A percentile compares a stretch with the other conserved stretches of the same genome.
Evolutionary conservation across 257 asterid genomes (phyloP).

Genomic region (Eucommia ulmoides): DNA sequence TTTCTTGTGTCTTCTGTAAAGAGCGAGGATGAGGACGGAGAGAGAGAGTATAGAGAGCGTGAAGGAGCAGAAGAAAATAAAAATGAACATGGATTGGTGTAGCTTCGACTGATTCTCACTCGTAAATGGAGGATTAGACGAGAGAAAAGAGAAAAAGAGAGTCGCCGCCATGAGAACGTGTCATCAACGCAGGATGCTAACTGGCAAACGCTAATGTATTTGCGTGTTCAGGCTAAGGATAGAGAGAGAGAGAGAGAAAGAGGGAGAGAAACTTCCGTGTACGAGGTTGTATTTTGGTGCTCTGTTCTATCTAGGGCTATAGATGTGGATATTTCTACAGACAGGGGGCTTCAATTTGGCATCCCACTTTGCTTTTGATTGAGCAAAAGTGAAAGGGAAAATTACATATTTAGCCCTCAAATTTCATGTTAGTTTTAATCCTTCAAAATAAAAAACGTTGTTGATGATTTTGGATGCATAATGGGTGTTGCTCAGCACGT

Average conservation of each 20-base stretch:
- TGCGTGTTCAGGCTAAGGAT: background rate
- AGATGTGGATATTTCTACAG: no score
- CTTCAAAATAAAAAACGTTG: no score
- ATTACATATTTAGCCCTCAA: no score
- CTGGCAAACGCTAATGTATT: no score
- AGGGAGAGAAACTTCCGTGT: background rate
- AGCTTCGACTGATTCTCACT: slow-evolving; percentile 2
- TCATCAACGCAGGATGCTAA: background rate
- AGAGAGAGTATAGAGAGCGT: slow-evolving; percentile 24
- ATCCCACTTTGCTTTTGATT: no score
- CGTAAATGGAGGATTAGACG: slow-evolving; percentile 12
- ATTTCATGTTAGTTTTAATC: no score
- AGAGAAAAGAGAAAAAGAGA: slow-evolving; percentile 4
- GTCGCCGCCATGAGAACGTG: slow-evolving; percentile 36
- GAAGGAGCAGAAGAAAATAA: slow-evolving; percentile 10
- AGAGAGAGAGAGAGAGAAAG: background rate
- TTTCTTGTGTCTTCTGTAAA: slow-evolving; percentile 11
- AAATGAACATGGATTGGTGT: slow-evolving; percentile 5
- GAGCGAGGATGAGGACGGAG: slow-evolving; percentile 29
- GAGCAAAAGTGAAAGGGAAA: no score
- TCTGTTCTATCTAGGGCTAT: no score
- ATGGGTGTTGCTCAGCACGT: no score
- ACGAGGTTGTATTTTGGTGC: background rate
- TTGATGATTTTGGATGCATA: no score
- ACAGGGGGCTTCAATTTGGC: no score